phyloP scores from a whole-genome alignment of 2,329 filamentous ascomycete genomes.

The Coleophoma crateriformis region DNA sequence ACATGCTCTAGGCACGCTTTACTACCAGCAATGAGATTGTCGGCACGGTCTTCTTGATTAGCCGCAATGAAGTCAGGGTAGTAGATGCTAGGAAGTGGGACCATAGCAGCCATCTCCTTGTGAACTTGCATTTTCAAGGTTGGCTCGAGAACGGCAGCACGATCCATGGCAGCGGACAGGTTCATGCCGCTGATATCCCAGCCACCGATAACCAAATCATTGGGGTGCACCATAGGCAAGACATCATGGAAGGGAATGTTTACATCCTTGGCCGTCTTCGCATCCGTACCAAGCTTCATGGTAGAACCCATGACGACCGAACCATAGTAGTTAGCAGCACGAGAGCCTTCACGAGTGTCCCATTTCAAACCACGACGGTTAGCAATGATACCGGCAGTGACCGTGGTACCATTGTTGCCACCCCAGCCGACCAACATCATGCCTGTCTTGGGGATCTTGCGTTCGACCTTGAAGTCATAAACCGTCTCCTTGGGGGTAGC shows the following conservation, averaged over 20 bases:
- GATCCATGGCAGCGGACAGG: slow-evolving; percentile 88
- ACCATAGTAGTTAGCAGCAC: slow-evolving; percentile 92
- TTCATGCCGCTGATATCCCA: slow-evolving; percentile 97
- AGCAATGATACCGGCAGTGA: slow-evolving; percentile 94
- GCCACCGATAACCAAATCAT: slow-evolving; percentile 89
- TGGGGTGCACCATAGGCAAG: slow-evolving; percentile 94
- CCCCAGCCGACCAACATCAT: slow-evolving; percentile 98
- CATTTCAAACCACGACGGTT: slow-evolving; percentile 82
- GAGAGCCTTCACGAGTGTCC: slow-evolving; percentile 89
- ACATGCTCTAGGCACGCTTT: slow-evolving; percentile 86
- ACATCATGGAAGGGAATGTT: slow-evolving; percentile 95
- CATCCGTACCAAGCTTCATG: slow-evolving; percentile 89
- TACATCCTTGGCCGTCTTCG: slow-evolving; percentile 78
- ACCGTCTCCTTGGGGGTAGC: slow-evolving; percentile 82
- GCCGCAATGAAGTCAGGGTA: slow-evolving; percentile 99
- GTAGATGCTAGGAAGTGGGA: slow-evolving; percentile 90
- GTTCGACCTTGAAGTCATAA: slow-evolving; percentile 97
- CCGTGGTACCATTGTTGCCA: slow-evolving; percentile 96
- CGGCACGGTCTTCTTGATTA: slow-evolving; percentile 94
- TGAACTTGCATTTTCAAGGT: slow-evolving; percentile 81
- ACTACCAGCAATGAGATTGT: slow-evolving; percentile 79
- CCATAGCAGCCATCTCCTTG: slow-evolving; percentile 89
- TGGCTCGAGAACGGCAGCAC: slow-evolving; percentile 92
- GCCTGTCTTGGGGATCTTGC: slow-evolving; percentile 86
- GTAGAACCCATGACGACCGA: slow-evolving; percentile 97